Evolutionary conservation across 257 asterid species (phyloP), one percentile per base, ranked within the genome.

Genomic region (Anisodus tanguticus): DNA sequence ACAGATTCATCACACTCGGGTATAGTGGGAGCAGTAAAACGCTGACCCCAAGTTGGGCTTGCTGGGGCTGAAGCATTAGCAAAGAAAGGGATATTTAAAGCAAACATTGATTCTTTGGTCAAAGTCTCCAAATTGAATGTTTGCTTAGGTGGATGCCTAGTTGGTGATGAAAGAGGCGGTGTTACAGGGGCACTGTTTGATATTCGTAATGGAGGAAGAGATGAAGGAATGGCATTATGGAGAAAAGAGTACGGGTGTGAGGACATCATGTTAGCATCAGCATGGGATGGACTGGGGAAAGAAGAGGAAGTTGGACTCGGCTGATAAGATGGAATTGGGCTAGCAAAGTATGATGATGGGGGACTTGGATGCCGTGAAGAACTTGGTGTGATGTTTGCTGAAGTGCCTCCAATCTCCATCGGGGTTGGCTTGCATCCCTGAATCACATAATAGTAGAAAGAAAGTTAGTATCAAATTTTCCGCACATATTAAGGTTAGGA

Each of bases 1-100:
- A 95, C 99, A 0, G 99, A 97, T 86, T 97, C 99, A 3, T 94
- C 98, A 35, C 99, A 94, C 80, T 97, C 98, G 0, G 98, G 99
- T 59, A 97, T 97, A 1, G 99, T 93, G 19, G 93, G 90, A 0
- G 98, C 98, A 2, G 94, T 86, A 62, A 94, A 90, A 17, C 93
- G 94, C 5, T 22, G 80, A n/a, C 49, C 79, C 11, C 83, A 39
- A 31, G 80, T 82, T 39, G 88, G 88, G 80, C 88, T 85, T 22
- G 85, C 77, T 5, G 88, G 88, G 62, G 88, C 88, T n/a, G 88
- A 85, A 64, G 85, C 83, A 41, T 41, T 41, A 64, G 86, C 86
- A 74, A 82, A 82, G 85, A 60, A 74, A 35, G 88, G 88, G 53
- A 82, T 55, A 47, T 85, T 85, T 16, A 85, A 39, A 49, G 83